Conservation (phyloP, 179 eudicot genomes). For the Monotropa hypopitys region DNA sequence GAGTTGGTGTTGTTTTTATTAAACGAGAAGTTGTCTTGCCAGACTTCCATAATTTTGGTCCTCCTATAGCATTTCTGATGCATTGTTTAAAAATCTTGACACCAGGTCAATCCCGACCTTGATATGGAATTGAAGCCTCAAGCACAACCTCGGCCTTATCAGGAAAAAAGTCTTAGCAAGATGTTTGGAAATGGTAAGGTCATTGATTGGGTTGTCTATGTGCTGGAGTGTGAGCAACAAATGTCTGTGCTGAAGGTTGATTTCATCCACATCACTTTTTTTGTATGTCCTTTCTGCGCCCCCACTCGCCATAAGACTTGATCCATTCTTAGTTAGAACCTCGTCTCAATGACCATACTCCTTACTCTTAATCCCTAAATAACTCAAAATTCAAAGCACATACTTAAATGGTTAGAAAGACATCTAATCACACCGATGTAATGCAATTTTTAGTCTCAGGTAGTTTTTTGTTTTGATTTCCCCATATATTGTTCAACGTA, state of each 20-base stretch:
- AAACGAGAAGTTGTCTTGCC: neutral
- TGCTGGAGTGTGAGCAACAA: neutral
- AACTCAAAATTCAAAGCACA: neutral
- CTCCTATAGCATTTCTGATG: neutral
- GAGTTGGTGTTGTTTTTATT: neutral
- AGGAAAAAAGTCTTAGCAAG: conserved; percentile 95
- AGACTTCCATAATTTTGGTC: neutral
- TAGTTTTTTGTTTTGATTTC: neutral
- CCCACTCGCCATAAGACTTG: neutral
- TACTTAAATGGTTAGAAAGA: neutral
- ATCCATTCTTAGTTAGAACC: neutral
- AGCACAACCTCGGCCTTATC: conserved; percentile 96
- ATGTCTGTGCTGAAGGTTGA: neutral
- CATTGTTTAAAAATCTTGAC: neutral
- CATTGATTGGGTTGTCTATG: neutral
- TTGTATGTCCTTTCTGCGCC: neutral
- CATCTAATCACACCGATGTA: neutral
- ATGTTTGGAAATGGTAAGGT: conserved; percentile 96
- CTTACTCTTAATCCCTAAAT: neutral
- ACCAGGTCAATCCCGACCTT: conserved; percentile 89
- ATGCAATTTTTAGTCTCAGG: neutral
- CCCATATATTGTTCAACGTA: neutral
- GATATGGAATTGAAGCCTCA: conserved; percentile 97
- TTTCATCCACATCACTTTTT: neutral
- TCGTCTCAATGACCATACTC: neutral